Percentiles rank a stretch among this genome's conserved stretches.
These are phyloP conservation scores for Coniochaeta prunicola DNA, from an alignment of 2,329 filamentous ascomycete species.

Conservation along the genomic window DNA sequence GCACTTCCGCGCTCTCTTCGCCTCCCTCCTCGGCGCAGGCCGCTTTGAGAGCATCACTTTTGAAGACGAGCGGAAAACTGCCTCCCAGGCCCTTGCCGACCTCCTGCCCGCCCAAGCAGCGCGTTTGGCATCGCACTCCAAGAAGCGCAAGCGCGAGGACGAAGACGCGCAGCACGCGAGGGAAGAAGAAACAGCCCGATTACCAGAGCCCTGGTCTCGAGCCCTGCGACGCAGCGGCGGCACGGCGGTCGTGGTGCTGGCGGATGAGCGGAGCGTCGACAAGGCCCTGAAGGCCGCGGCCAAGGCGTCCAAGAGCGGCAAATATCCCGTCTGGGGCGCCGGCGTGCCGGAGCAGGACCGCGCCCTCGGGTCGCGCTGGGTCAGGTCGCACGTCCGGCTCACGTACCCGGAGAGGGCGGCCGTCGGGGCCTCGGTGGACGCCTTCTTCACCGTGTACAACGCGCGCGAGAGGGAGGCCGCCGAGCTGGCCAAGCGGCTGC, in stretches of 20 bases:
- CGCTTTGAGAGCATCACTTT: conserved; percentile 75
- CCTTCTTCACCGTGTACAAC: conserved; percentile 80
- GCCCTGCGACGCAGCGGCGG: conserved; percentile 65
- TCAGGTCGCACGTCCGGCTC: conserved; percentile 61
- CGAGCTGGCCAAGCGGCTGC: conserved; percentile 55
- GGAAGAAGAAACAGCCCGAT: conserved; percentile 49
- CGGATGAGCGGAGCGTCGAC: conserved; percentile 73
- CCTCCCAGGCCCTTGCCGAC: conserved; percentile 13
- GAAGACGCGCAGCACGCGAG: conserved; percentile 51
- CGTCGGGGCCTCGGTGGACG: conserved; percentile 70
- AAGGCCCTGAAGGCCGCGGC: conserved; percentile 68
- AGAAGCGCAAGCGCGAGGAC: conserved; percentile 46
- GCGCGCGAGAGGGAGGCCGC: conserved; percentile 58
- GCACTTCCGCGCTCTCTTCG: conserved; percentile 71
- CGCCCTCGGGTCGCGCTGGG: conserved; percentile 47
- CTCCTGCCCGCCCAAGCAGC: conserved; percentile 34
- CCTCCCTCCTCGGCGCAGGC: conserved; percentile 65
- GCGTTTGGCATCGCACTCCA: conserved; percentile 31
- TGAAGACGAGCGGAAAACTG: conserved; percentile 47
- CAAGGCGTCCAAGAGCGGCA: conserved; percentile 52
- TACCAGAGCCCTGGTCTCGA: conserved; percentile 70
- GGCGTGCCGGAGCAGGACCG: conserved; percentile 48
- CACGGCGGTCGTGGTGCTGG: conserved; percentile 74
- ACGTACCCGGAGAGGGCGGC: conserved; percentile 60
- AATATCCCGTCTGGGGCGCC: conserved; percentile 61